Evolutionary conservation across 2,329 filamentous ascomycete species (phyloP).

Genomic region (Penicillium sp.): DNA sequence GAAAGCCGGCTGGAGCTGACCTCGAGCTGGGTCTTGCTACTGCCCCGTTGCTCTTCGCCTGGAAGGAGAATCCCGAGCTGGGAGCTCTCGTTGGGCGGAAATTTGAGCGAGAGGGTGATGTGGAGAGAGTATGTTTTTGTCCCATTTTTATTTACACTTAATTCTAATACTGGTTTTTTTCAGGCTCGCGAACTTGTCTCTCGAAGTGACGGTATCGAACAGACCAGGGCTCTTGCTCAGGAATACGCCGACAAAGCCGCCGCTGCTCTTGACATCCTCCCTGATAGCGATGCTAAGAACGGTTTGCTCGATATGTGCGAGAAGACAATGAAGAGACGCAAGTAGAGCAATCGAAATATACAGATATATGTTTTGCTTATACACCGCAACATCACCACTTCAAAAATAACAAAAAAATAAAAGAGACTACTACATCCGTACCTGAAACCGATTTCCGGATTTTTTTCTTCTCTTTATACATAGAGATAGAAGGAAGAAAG

Average conservation of each 20-base stretch:
- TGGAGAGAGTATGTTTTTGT: slow-evolving; percentile 62
- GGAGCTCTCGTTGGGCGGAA: slow-evolving; percentile 88
- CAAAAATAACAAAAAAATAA: background rate
- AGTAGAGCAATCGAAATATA: slow-evolving; percentile 47
- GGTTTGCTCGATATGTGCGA: slow-evolving; percentile 90
- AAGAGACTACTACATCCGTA: too few relatives aligned
- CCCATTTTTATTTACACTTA: background rate
- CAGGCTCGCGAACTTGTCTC: slow-evolving; percentile 85
- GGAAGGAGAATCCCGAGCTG: slow-evolving; percentile 81
- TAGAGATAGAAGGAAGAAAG: too few relatives aligned
- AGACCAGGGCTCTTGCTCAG: slow-evolving; percentile 84
- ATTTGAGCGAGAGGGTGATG: slow-evolving; percentile 79
- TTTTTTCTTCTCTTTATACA: too few relatives aligned
- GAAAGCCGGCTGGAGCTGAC: slow-evolving; percentile 93
- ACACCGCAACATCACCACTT: background rate
- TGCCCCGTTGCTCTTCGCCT: slow-evolving; percentile 89
- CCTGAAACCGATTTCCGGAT: too few relatives aligned
- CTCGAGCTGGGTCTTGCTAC: slow-evolving; percentile 90
- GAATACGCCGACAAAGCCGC: slow-evolving; percentile 88
- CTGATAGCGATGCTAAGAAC: slow-evolving; percentile 89
- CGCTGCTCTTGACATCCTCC: slow-evolving; percentile 76
- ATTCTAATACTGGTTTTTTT: background rate
- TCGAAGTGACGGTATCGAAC: slow-evolving; percentile 80
- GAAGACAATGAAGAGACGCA: slow-evolving; percentile 84
- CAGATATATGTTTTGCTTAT: background rate